Evolutionary conservation across 164 flowering plant species (phyloP), one percentile per base, ranked within the genome.

Genomic region (Chloranthus sessilifolius): DNA sequence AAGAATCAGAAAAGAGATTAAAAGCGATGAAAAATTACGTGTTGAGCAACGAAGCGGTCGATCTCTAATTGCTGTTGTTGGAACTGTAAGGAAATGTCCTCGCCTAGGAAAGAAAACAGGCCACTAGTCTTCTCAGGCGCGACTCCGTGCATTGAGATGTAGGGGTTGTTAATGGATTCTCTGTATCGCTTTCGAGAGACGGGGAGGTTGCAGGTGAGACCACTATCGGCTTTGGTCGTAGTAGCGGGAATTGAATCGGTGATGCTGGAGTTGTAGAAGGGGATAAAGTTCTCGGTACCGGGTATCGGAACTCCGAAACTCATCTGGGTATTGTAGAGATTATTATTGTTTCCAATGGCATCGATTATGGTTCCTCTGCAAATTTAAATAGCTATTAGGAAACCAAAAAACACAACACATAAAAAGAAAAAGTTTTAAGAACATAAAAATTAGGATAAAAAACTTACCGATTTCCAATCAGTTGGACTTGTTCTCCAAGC

Each of bases 1-100:
- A 30, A 23, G 44, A 17, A 5, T 4, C 3, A 3, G 7, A 35
- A 42, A 19, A 33, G n/a, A 9, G n/a, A 22, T 11, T 7, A 49
- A 48, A 2, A 19, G 8, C 40, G 25, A 1, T 5, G 11, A 20
- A 21, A 17, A 51, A 68, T 50, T 79, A 88, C 96, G 49, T 85
- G 94, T 21, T 73, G 76, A 41, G 85, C 63, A 10, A 85, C 61
- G 58, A 81, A 56, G 5, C 64, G 74, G 41, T 85, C 86, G 56
- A 76, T 65, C 22, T 88, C 94, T 26, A 62, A 39, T 40, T 85
- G 95, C 52, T 81, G 86, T 17, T 74, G 80, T 30, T 74, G 77
- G 58, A 83, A 53, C 60, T 75, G 77, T 1, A 68, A 51, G 1
- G 83, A 72, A 15, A 82, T 11, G 53, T 81, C 92, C 22, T 83